A percentile compares a stretch with the other conserved stretches of the same genome.
phyloP scores from a whole-genome alignment of 2,329 filamentous ascomycete genomes.

The Ophiognomonia clavigignenti-juglandacearum region DNA sequence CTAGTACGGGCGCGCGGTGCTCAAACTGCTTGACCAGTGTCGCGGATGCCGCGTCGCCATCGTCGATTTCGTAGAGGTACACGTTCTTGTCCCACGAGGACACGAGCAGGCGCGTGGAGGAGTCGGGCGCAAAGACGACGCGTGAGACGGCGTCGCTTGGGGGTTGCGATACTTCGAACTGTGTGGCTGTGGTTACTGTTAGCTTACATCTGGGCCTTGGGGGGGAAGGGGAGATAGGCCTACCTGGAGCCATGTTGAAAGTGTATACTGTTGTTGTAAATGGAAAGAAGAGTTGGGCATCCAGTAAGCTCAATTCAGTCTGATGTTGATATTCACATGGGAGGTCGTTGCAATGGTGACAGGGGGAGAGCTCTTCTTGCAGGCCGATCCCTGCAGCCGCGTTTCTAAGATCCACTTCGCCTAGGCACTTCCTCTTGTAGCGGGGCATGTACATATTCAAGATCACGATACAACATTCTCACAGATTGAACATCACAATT shows the following conservation, averaged over 20 bases:
- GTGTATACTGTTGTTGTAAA: neutral
- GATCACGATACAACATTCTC: neutral
- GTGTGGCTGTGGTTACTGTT: constrained; percentile 45
- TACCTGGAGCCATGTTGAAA: constrained; percentile 37
- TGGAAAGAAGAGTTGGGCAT: neutral
- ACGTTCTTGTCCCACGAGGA: constrained; percentile 92
- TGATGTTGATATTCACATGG: constrained; percentile 12
- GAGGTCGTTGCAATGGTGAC: constrained; percentile 4
- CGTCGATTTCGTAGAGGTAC: constrained; percentile 76
- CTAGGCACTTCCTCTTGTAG: too few relatives aligned
- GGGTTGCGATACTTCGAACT: constrained; percentile 78
- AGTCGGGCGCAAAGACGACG: constrained; percentile 75
- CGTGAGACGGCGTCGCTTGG: constrained; percentile 85
- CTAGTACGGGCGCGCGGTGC: constrained; percentile 79
- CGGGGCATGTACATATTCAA: neutral
- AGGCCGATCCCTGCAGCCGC: constrained; percentile 10
- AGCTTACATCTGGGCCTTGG: constrained; percentile 12
- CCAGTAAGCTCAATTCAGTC: too few relatives aligned
- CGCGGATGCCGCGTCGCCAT: constrained; percentile 52
- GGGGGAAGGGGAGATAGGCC: constrained; percentile 9
- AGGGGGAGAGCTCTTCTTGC: constrained; percentile 9
- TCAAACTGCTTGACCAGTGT: constrained; percentile 69
- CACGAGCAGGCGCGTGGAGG: constrained; percentile 74
- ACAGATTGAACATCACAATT: too few relatives aligned
- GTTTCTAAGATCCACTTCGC: too few relatives aligned